Evolutionary conservation across 2,329 filamentous ascomycete species (phyloP).

Genomic region (Colletotrichum sansevieriae): DNA sequence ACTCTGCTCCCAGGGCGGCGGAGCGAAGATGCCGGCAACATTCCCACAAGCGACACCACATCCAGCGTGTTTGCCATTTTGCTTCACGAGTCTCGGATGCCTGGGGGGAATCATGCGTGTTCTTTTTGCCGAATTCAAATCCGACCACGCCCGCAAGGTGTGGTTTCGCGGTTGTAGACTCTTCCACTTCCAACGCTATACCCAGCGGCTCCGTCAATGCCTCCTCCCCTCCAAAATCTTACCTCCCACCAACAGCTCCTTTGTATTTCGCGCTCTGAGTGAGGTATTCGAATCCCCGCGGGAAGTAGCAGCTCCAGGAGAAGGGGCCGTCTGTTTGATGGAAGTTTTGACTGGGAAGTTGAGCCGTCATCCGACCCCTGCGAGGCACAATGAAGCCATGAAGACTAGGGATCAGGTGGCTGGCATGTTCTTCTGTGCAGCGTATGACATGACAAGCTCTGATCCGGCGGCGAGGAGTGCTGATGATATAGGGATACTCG

Average conservation of each 20-base stretch:
- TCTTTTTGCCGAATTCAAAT: neutral
- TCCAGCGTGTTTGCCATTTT: neutral
- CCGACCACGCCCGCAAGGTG: neutral
- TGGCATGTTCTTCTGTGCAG: neutral
- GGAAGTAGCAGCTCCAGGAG: neutral
- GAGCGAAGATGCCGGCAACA: neutral
- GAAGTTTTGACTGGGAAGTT: neutral
- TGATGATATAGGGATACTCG: neutral
- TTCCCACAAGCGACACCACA: slow-evolving; percentile 3
- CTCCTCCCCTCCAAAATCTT: neutral
- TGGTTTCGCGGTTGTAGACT: neutral
- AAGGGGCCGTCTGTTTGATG: neutral
- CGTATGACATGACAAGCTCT: neutral
- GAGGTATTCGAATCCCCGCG: neutral
- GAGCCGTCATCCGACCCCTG: neutral
- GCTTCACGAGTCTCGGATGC: neutral
- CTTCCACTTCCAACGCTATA: neutral
- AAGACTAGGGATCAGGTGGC: neutral
- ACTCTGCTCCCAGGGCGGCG: neutral
- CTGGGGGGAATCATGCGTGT: neutral
- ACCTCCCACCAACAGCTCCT: neutral
- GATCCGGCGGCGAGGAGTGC: neutral
- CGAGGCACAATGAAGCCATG: neutral
- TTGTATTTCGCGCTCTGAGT: neutral
- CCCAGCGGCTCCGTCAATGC: neutral